Evolutionary conservation across 1,139 yeast genomes (phyloP).

Genomic region (Meyerozyma elateridarum): DNA sequence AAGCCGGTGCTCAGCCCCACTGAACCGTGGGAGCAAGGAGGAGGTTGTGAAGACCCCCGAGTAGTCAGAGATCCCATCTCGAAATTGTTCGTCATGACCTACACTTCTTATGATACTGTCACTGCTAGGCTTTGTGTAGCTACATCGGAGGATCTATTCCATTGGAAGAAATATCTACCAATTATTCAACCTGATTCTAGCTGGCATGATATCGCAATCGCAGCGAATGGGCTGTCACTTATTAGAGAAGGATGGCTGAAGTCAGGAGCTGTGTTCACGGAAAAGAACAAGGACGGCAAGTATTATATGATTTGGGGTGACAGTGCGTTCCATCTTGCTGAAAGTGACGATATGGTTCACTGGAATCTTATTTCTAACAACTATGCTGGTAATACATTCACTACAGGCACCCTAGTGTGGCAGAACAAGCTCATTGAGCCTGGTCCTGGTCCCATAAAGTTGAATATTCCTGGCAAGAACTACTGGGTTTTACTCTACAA

Average conservation of each 20-base stretch:
- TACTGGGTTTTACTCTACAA: conserved; percentile 40
- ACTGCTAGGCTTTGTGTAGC: conserved; percentile 42
- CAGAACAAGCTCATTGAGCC: conserved; percentile 40
- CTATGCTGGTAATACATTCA: conserved; percentile 21
- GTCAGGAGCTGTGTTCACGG: conserved; percentile 41
- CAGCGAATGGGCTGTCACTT: conserved; percentile 19
- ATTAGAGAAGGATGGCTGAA: conserved; percentile 40
- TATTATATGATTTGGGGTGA: conserved; percentile 48
- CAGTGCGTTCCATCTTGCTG: conserved; percentile 35
- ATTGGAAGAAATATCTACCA: conserved; percentile 39
- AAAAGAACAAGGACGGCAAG: conserved; percentile 28
- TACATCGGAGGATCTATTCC: conserved; percentile 32
- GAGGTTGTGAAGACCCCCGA: conserved; percentile 45
- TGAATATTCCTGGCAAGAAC: conserved; percentile 21
- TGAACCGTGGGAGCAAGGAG: conserved; percentile 38
- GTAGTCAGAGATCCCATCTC: conserved; percentile 35
- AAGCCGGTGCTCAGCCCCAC: conserved; percentile 34
- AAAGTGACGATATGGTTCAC: conserved; percentile 28
- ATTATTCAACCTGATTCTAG: conserved; percentile 21
- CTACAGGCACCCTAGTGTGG: conserved; percentile 27
- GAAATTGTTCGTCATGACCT: conserved; percentile 36
- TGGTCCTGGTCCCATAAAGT: conserved; percentile 41
- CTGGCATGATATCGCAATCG: conserved; percentile 34
- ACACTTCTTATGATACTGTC: conserved; percentile 36
- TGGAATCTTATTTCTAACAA: conserved; percentile 28